phyloP scores from a whole-genome alignment of 495 filamentous ascomycete species.

The Talaromyces wortmannii region DNA sequence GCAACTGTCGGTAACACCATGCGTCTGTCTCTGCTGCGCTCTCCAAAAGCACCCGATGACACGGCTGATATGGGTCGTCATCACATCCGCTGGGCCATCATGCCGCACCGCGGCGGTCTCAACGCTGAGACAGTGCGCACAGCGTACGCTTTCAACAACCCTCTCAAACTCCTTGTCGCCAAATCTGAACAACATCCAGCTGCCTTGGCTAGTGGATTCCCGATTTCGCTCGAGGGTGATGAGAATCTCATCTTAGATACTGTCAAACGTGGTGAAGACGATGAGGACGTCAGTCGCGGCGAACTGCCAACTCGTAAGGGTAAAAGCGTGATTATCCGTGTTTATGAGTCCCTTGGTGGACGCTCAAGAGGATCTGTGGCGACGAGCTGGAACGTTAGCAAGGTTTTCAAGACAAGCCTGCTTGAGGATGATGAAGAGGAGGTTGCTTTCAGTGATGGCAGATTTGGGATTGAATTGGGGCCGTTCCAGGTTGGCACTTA shows the following conservation, averaged over 20 bases:
- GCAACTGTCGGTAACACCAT: slow-evolving; percentile 84
- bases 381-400: slow-evolving; percentile 60
- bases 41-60: slow-evolving; percentile 90
- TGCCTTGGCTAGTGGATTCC: too few species aligned
- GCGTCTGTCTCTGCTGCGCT: slow-evolving; percentile 81
- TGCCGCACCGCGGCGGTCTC: slow-evolving; percentile 72
- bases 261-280: slow-evolving; percentile 91
- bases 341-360: slow-evolving; percentile 95
- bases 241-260: slow-evolving; percentile 65
- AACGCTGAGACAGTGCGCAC: slow-evolving; percentile 69
- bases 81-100: slow-evolving; percentile 81
- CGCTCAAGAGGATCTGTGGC: slow-evolving; percentile 56
- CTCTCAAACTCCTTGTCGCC: too few species aligned
- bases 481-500: slow-evolving; percentile 90
- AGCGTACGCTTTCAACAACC: slow-evolving; percentile 86
- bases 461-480: slow-evolving; percentile 58
- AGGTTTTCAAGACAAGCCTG: slow-evolving; percentile 71
- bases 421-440: slow-evolving; percentile 55
- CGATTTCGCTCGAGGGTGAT: slow-evolving; percentile 49
- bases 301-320: slow-evolving; percentile 63
- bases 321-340: slow-evolving; percentile 68
- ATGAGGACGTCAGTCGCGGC: slow-evolving; percentile 76
- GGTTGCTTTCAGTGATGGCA: slow-evolving; percentile 29
- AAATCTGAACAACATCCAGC: slow-evolving; percentile 14
- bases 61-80: slow-evolving; percentile 96